These are phyloP conservation scores for Fusarium heterosporum DNA, from an alignment of 2,329 filamentous ascomycete species.

Conservation along the genomic window DNA sequence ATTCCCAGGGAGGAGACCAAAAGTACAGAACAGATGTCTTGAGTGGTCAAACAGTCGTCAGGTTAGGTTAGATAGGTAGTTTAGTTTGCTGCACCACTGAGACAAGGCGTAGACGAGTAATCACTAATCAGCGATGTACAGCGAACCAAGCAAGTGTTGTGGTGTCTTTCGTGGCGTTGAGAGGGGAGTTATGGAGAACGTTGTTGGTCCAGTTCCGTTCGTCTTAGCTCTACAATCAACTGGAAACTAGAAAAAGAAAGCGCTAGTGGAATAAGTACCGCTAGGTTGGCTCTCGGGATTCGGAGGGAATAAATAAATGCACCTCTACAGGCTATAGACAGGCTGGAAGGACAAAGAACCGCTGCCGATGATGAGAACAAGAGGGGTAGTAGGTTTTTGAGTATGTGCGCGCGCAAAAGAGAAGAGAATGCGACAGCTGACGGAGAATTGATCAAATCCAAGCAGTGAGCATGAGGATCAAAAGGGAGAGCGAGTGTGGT, in stretches of 20 bases:
- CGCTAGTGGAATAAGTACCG: constrained; percentile 13
- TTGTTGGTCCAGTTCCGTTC: constrained; percentile 24
- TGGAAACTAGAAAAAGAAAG: background rate
- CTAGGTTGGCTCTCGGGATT: constrained; percentile 7
- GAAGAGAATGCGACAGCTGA: constrained; percentile 9
- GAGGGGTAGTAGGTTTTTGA: constrained; percentile 12
- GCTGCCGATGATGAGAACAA: constrained; percentile 3
- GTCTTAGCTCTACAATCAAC: too few species aligned
- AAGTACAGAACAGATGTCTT: constrained; percentile 38
- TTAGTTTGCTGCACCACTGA: constrained; percentile 15
- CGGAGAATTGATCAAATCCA: constrained; percentile 12
- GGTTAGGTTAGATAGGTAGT: constrained; percentile 20
- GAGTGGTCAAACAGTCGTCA: constrained; percentile 11
- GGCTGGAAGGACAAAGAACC: constrained; percentile 6
- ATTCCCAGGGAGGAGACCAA: constrained; percentile 25
- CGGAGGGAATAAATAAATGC: background rate
- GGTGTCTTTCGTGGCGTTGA: constrained; percentile 45
- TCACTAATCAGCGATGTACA: constrained; percentile 5
- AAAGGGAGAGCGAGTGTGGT: constrained; percentile 40
- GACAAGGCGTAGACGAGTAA: constrained; percentile 13
- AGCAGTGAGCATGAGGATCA: constrained; percentile 1
- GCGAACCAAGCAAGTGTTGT: constrained; percentile 12
- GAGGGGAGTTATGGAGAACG: constrained; percentile 40
- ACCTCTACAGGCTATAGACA: constrained; percentile 21
- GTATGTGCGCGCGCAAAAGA: constrained; percentile 23